Conservation (phyloP, 306 rosid species). For the Prunus armeniaca region DNA sequence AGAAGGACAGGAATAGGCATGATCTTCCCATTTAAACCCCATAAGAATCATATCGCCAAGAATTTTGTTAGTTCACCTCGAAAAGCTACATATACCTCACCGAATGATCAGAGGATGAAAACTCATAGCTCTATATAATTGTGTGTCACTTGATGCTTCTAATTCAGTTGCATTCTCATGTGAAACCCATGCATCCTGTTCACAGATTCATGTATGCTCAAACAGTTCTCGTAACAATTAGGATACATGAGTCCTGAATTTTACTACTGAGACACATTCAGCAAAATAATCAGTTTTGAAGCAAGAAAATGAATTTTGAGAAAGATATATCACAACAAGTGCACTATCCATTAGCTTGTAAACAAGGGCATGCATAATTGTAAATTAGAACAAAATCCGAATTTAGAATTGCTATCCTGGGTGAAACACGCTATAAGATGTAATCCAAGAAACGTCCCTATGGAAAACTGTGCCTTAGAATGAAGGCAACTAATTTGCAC, state of each 20-base stretch:
- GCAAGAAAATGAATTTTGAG: neutral
- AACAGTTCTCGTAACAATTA: neutral
- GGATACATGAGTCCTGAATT: neutral
- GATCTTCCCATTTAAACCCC: neutral
- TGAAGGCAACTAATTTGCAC: neutral
- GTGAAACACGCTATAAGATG: too few relatives aligned
- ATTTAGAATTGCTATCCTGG: neutral
- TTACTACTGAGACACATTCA: neutral
- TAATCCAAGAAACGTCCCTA: neutral
- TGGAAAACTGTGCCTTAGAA: neutral
- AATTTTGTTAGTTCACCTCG: constrained; percentile 3
- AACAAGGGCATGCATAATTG: neutral
- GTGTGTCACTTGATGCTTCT: constrained; percentile 25
- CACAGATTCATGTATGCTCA: constrained; percentile 13
- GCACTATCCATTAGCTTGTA: neutral
- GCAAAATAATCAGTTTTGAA: neutral
- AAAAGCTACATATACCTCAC: constrained; percentile 25
- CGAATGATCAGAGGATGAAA: constrained; percentile 19
- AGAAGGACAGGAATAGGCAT: constrained; percentile 1
- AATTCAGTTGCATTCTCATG: constrained; percentile 29
- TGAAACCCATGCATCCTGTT: constrained; percentile 22
- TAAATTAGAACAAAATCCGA: too few relatives aligned
- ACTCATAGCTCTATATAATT: constrained; percentile 13
- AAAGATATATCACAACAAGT: neutral
- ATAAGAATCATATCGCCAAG: neutral